Base-by-base conservation (phyloP, 2,329 filamentous ascomycete genomes). In the Arthroderma sp. region DNA sequence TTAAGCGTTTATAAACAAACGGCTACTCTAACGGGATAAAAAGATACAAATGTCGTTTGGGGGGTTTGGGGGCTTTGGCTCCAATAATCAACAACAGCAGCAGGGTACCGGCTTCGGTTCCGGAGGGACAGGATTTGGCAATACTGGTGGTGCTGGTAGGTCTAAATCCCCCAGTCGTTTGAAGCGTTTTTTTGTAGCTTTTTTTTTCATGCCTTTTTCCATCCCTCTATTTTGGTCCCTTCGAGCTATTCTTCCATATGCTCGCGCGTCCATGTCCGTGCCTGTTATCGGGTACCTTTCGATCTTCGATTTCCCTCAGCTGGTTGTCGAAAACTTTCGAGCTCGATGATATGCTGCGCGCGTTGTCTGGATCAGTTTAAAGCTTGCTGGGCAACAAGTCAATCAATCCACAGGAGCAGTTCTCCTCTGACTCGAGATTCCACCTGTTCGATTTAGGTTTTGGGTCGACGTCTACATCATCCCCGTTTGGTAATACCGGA, bases 401-500 rank as follows among this genome's bases (percentile, higher is more conserved):
- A 15, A 32, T 6, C 27, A 10, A 32, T 28, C 9, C 41, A 48
- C 29, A 30, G 43, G 38, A 42, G 37, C 41, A 48, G 34, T 45
- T 22, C 15, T 22, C 40, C 28, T 51, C 49, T 51, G 40, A 51
- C 43, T 36, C 49, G 47, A 39, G 34, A 44, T 47, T 6, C 32
- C 30, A 33, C 41, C 50, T 43, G 41, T 30, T 48, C 45, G 46
- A 29, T 44, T 42, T 56, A 66, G 64, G 57, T 48, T 66, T 66
- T 50, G 64, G 64, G 48, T 15, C 59, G 44, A 59, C 52, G 29
- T 56, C 61, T 46, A 59, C 53, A 30, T 57, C 61, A 47, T 49
- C 55, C 38, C 51, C 65, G 15, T 67, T 67, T 52, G 64, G 64
- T 37, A 53, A 46, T 41, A 54, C 50, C 48, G 52, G 53, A 42